A percentile compares a stretch with the other conserved stretches of the same genome.
Conservation (phyloP, 371 early-diverging fungal species). For the Mortierella sp. region DNA sequence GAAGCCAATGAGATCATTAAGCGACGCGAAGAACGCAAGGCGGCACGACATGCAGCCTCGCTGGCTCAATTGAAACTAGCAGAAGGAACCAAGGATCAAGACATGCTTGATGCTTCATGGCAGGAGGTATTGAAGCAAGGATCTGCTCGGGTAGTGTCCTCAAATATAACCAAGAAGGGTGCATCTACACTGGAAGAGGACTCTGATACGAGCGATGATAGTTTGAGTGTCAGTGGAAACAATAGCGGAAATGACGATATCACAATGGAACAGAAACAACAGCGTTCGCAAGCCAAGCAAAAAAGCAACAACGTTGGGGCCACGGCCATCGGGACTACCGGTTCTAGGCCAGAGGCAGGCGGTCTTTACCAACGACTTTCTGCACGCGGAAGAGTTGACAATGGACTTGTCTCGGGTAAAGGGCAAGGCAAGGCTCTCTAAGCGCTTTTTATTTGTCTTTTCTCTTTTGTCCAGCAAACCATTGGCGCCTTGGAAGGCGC, state of each 20-base stretch:
- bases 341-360: conserved; percentile 30
- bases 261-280: background rate
- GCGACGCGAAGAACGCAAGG: conserved; percentile 49
- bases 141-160: no score
- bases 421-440: conserved; percentile 54
- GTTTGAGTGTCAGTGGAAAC: conserved; percentile 30
- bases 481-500: no score
- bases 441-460: background rate
- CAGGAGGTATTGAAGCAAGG: no score
- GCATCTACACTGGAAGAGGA: no score
- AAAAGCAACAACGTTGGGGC: background rate
- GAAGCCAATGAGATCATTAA: conserved; percentile 52
- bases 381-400: conserved; percentile 44
- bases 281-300: background rate
- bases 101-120: background rate
- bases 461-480: no score
- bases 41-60: conserved; percentile 30
- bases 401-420: conserved; percentile 48
- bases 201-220: background rate
- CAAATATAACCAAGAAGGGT: no score
- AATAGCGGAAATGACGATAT: conserved; percentile 50
- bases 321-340: conserved; percentile 27
- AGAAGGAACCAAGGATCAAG: background rate
- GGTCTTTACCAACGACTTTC: background rate
- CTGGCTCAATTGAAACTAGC: background rate